Conservation (phyloP, 2,329 filamentous ascomycete genomes). For the Alternaria burnsii region DNA sequence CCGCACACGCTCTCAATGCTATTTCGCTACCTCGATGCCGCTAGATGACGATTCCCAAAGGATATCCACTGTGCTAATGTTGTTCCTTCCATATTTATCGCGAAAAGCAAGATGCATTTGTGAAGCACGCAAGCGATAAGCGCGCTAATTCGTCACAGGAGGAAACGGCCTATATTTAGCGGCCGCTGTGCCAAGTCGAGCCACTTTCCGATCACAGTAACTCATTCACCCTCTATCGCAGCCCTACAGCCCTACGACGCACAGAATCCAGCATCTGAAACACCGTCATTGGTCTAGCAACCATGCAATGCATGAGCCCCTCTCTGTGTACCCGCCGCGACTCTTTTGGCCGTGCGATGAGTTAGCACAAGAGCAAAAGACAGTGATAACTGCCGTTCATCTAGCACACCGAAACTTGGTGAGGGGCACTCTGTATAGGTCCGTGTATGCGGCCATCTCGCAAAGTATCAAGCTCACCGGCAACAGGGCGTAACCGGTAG, state of each 20-base stretch:
- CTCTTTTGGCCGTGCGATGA: slow-evolving; percentile 17
- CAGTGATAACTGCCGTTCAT: slow-evolving; percentile 25
- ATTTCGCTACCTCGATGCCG: slow-evolving; percentile 6
- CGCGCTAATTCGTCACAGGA: slow-evolving; percentile 11
- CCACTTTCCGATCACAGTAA: slow-evolving; percentile 30
- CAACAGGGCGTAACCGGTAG: slow-evolving; percentile 22
- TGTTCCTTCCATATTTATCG: slow-evolving; percentile 26
- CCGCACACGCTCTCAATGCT: slow-evolving; percentile 4
- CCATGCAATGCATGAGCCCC: slow-evolving; percentile 27
- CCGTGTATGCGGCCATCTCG: slow-evolving; percentile 15
- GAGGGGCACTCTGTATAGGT: slow-evolving; percentile 12
- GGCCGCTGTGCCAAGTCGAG: slow-evolving; percentile 20
- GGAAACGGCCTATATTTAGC: slow-evolving; percentile 41
- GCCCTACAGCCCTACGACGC: slow-evolving; percentile 38
- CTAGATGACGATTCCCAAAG: not conserved
- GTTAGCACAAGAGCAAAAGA: slow-evolving; percentile 17
- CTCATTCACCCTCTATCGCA: slow-evolving; percentile 11
- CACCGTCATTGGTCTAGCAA: slow-evolving; percentile 17
- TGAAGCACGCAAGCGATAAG: slow-evolving; percentile 1
- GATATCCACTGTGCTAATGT: slow-evolving; percentile 21
- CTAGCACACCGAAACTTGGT: slow-evolving; percentile 17
- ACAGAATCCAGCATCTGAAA: slow-evolving; percentile 16
- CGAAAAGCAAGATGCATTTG: not conserved
- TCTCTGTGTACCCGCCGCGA: slow-evolving; percentile 22
- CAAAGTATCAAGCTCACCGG: slow-evolving; percentile 22